A percentile compares a stretch with the other conserved stretches of the same genome.
These are phyloP conservation scores for Metschnikowia cubensis DNA, from an alignment of 805 yeast species.

Conservation along the genomic window DNA sequence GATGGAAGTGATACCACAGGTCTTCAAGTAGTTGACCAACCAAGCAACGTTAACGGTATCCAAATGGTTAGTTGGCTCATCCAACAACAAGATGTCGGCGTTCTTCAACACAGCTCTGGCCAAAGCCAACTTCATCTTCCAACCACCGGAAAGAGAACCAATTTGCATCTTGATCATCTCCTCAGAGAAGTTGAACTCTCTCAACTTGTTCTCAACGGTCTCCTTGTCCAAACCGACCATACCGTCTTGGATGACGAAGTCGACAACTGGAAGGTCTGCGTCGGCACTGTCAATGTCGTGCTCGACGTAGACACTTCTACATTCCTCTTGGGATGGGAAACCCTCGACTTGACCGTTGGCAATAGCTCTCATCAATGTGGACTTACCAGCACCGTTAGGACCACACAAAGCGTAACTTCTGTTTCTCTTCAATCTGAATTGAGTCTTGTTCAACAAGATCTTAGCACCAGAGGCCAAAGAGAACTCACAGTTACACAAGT, in stretches of 20 bases:
- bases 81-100: conserved; percentile 95
- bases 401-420: conserved; percentile 97
- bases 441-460: conserved; percentile 99
- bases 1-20: conserved; percentile 98
- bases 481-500: conserved; percentile 99
- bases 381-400: conserved; percentile 53
- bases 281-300: conserved; percentile 99
- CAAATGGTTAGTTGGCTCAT: conserved; percentile 99
- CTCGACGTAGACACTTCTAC: conserved; percentile 99
- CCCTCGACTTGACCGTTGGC: conserved; percentile 99
- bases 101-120: conserved; percentile 99
- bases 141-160: conserved; percentile 98
- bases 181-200: conserved; percentile 88
- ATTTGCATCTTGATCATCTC: conserved; percentile 94
- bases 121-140: conserved; percentile 99
- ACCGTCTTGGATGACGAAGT: conserved; percentile 84
- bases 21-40: conserved; percentile 98
- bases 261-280: conserved; percentile 91
- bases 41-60: conserved; percentile 99
- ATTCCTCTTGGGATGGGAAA: conserved; percentile 98
- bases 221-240: conserved; percentile 69
- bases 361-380: conserved; percentile 85
- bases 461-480: conserved; percentile 99
- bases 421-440: conserved; percentile 96
- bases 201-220: conserved; percentile 67